These are phyloP conservation scores for Stephania cephalantha DNA, from an alignment of 164 flowering plant species.

Conservation along the genomic window DNA sequence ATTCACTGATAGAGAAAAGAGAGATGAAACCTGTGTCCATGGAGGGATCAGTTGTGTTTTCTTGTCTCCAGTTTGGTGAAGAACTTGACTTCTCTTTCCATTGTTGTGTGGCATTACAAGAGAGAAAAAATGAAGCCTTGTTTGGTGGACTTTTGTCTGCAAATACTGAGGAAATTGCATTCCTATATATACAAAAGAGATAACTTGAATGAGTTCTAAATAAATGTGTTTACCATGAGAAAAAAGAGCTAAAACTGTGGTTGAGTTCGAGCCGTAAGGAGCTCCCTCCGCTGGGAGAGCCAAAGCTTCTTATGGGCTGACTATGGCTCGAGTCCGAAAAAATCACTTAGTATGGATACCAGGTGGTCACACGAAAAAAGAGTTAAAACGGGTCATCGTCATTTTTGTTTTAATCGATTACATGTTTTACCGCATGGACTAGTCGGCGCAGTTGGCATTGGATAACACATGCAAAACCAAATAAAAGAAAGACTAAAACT, in stretches of 20 bases:
- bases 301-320: too few relatives aligned
- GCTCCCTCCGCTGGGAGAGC: too few relatives aligned
- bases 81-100: conserved; percentile 4
- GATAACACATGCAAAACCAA: too few relatives aligned
- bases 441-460: too few relatives aligned
- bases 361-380: too few relatives aligned
- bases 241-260: neutral
- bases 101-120: conserved; percentile 9
- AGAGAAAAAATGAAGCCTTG: neutral
- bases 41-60: conserved; percentile 7
- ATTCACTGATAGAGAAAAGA: conserved; percentile 5
- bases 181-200: neutral
- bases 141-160: neutral
- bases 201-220: neutral
- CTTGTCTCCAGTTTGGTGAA: conserved; percentile 5
- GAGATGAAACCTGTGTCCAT: conserved; percentile 14
- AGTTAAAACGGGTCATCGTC: too few relatives aligned
- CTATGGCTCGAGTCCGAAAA: too few relatives aligned
- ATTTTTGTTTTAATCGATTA: too few relatives aligned
- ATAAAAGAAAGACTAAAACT: too few relatives aligned
- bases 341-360: too few relatives aligned
- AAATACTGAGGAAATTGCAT: neutral
- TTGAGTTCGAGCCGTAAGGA: too few relatives aligned
- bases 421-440: too few relatives aligned
- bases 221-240: conserved; percentile 4